A percentile compares a stretch with the other conserved stretches of the same genome.
phyloP scores from a whole-genome alignment of 768 basidiomycete genomes.

The Psilocybe cubensis region DNA sequence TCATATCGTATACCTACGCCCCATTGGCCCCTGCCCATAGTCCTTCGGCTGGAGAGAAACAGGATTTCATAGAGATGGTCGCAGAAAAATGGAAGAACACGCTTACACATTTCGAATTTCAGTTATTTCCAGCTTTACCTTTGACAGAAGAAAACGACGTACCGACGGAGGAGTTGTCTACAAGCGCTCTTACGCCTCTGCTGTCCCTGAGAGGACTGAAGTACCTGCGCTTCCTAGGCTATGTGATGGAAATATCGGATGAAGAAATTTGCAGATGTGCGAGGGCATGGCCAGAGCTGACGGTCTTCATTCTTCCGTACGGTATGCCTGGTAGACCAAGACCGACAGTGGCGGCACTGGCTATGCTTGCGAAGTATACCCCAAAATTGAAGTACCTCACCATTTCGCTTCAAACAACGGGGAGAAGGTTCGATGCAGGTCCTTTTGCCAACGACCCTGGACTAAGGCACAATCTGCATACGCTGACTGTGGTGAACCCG shows the following conservation, averaged over 20 bases:
- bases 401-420: conserved; percentile 26
- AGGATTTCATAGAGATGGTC: conserved; percentile 22
- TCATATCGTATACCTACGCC: conserved; percentile 21
- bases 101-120: conserved; percentile 26
- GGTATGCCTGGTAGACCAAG: conserved; percentile 16
- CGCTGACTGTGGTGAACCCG: conserved; percentile 24
- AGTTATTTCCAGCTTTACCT: too few relatives aligned
- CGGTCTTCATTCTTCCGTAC: conserved; percentile 27
- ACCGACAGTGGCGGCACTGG: conserved; percentile 25
- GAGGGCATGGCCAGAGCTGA: conserved; percentile 29
- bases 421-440: conserved; percentile 17
- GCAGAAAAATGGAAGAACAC: conserved; percentile 26
- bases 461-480: conserved; percentile 21
- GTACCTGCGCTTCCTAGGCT: conserved; percentile 30
- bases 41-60: conserved; percentile 23
- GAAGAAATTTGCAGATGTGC: conserved; percentile 27
- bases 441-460: not conserved
- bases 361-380: conserved; percentile 20
- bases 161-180: conserved; percentile 14
- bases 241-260: conserved; percentile 28
- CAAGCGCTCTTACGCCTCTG: conserved; percentile 24
- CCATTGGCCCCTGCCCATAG: too few relatives aligned
- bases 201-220: conserved; percentile 22
- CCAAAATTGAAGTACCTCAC: conserved; percentile 23
- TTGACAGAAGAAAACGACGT: conserved; percentile 12